Percentiles rank a stretch among this genome's conserved stretches.
Conservation (phyloP, 75 land plant genomes). For the Gnetum montanum region DNA sequence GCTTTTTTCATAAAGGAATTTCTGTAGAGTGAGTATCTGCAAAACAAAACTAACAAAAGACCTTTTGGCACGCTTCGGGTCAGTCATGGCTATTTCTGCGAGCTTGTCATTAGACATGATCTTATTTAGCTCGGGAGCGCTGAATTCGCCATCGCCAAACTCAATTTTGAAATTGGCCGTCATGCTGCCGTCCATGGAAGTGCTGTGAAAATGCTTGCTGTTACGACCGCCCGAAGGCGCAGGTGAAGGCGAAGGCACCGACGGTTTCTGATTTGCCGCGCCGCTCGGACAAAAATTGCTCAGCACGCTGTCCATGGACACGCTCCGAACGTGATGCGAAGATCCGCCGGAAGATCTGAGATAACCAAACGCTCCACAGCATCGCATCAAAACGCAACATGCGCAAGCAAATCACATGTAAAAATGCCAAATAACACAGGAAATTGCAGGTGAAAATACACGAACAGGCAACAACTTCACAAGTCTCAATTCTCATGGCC, state of each 20-base stretch:
- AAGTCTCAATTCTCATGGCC: too few species aligned
- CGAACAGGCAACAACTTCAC: too few species aligned
- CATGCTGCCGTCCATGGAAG: conserved; percentile 22
- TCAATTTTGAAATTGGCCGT: conserved; percentile 12
- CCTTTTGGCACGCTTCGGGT: conserved; percentile 83
- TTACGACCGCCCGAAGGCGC: conserved; percentile 1
- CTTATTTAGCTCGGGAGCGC: conserved; percentile 54
- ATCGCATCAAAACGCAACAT: too few species aligned
- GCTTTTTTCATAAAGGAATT: too few species aligned
- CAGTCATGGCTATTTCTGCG: conserved; percentile 59
- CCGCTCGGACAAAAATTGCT: conserved; percentile 25
- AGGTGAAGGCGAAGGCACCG: conserved; percentile 26
- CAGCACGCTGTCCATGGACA: conserved; percentile 75
- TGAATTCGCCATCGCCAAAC: conserved; percentile 35
- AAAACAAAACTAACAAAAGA: too few species aligned
- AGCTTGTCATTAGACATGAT: conserved; percentile 81
- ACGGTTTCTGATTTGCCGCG: conserved; percentile 19
- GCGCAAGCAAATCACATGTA: too few species aligned
- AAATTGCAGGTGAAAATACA: too few species aligned
- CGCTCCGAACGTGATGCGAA: conserved; percentile 43
- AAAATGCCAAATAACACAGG: too few species aligned
- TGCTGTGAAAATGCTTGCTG: conserved; percentile 15
- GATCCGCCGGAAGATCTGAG: conserved; percentile 14
- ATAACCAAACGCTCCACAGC: conserved; percentile 31
- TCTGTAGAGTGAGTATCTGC: too few species aligned